Conservation (phyloP, 192 early-diverging fungal species). For the Coemansia sp. region DNA sequence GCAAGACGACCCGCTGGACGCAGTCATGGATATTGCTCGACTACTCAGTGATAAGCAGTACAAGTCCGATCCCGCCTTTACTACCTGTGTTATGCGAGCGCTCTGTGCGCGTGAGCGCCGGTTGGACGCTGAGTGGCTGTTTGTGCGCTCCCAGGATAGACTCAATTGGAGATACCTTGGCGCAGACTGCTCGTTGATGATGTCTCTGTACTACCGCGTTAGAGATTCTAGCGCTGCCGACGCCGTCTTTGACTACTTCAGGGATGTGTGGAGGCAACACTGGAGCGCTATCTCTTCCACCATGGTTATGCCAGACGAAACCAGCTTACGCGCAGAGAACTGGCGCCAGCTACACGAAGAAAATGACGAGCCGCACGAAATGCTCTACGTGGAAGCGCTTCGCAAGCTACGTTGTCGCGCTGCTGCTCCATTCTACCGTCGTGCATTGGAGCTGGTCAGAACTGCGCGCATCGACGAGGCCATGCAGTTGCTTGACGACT, state of each 20-base stretch:
- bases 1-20: constrained; percentile 8
- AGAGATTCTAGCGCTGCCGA: constrained; percentile 17
- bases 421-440: constrained; percentile 31
- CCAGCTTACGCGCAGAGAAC: constrained; percentile 23
- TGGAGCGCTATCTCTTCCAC: constrained; percentile 13
- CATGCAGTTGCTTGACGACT: constrained; percentile 12
- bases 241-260: constrained; percentile 16
- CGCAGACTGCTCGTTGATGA: constrained; percentile 17
- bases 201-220: constrained; percentile 40
- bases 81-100: constrained; percentile 11
- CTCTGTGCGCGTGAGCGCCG: constrained; percentile 26
- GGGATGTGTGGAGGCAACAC: constrained; percentile 1
- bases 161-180: constrained; percentile 18
- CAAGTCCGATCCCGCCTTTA: neutral
- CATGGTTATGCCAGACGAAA: constrained; percentile 24
- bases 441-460: constrained; percentile 24
- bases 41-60: neutral
- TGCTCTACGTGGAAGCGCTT: constrained; percentile 16
- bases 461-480: constrained; percentile 7
- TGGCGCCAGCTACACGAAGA: constrained; percentile 29
- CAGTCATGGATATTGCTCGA: constrained; percentile 15
- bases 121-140: constrained; percentile 26
- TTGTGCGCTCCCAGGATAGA: neutral
- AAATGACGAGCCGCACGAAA: neutral
- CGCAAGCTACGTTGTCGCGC: constrained; percentile 11